A percentile compares a stretch with the other conserved stretches of the same genome.
These are phyloP conservation scores for Carallia pectinifolia DNA, from an alignment of 345 rosid species.

Conservation along the genomic window DNA sequence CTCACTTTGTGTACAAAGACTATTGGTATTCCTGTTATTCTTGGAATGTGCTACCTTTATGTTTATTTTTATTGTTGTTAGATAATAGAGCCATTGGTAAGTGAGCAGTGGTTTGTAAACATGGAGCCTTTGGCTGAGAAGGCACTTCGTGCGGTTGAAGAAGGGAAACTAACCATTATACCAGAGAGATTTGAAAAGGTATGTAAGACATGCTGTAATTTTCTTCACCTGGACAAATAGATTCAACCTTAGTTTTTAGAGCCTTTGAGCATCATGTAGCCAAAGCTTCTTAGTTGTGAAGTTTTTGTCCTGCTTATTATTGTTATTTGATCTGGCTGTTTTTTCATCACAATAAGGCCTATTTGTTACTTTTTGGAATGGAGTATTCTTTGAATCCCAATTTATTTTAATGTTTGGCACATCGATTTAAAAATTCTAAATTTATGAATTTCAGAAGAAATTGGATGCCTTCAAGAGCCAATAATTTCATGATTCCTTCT, in stretches of 20 bases:
- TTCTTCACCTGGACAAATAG: background rate
- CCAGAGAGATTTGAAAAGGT: conserved; percentile 99
- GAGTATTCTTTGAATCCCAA: too few species aligned
- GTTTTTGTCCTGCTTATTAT: too few species aligned
- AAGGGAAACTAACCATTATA: conserved; percentile 65
- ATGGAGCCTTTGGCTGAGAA: conserved; percentile 95
- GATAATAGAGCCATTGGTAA: conserved; percentile 92
- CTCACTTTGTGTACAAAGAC: too few species aligned
- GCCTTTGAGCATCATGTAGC: background rate
- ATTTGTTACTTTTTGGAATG: too few species aligned
- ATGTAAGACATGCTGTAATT: conserved; percentile 8
- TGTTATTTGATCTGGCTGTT: too few species aligned
- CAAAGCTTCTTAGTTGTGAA: background rate
- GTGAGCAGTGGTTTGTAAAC: conserved; percentile 96
- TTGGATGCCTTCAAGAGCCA: too few species aligned
- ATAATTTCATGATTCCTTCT: too few species aligned
- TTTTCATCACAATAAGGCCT: too few species aligned
- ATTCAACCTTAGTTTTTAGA: background rate
- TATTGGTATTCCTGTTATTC: conserved; percentile 12
- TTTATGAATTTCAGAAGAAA: too few species aligned
- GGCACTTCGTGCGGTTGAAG: conserved; percentile 86
- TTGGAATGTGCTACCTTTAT: conserved; percentile 17
- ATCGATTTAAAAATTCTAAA: too few species aligned
- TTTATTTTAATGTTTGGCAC: too few species aligned
- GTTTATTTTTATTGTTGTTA: conserved; percentile 23